These are phyloP conservation scores for Cochliopodium minus DNA, from an alignment of 208 protist species.

Conservation along the genomic window DNA sequence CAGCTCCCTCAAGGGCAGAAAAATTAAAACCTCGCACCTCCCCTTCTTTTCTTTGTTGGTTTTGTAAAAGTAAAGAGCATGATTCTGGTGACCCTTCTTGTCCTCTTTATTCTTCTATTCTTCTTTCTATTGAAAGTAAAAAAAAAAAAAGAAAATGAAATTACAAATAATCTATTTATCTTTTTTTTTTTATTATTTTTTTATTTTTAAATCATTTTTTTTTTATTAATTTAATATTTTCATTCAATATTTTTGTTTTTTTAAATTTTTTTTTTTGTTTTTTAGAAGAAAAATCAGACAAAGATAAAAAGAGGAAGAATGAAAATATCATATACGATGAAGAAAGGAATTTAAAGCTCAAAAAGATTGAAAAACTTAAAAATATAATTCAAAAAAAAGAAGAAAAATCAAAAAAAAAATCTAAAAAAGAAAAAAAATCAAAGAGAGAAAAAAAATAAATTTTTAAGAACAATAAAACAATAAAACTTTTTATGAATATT, in stretches of 20 bases:
- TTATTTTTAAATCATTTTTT: too few relatives aligned
- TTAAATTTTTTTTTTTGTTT: conserved; percentile 9
- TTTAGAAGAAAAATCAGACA: not conserved
- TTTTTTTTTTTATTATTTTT: conserved; percentile 8
- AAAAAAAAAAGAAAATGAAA: conserved; percentile 2
- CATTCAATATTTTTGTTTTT: conserved; percentile 7
- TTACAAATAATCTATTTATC: conserved; percentile 5
- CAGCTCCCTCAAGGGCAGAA: too few relatives aligned
- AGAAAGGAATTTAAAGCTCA: not conserved
- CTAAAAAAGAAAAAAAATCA: conserved; percentile 23
- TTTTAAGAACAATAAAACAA: not conserved
- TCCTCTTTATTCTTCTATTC: too few relatives aligned
- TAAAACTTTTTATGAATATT: too few relatives aligned
- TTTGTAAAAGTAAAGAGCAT: too few relatives aligned
- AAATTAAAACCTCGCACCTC: too few relatives aligned
- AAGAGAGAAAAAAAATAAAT: conserved; percentile 3
- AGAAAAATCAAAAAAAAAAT: conserved; percentile 11
- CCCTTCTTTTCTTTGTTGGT: too few relatives aligned
- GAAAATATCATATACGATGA: conserved; percentile 1
- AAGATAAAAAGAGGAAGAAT: too few relatives aligned
- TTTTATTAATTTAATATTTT: too few relatives aligned
- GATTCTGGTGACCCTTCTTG: too few relatives aligned
- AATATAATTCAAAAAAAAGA: not conserved
- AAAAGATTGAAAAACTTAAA: conserved; percentile 1
- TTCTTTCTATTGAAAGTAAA: too few relatives aligned